Percentiles rank a stretch among this genome's conserved stretches.
Evolutionary conservation across 1,284 basidiomycete species (phyloP).

Genomic region (Trichosporon sp.): DNA sequence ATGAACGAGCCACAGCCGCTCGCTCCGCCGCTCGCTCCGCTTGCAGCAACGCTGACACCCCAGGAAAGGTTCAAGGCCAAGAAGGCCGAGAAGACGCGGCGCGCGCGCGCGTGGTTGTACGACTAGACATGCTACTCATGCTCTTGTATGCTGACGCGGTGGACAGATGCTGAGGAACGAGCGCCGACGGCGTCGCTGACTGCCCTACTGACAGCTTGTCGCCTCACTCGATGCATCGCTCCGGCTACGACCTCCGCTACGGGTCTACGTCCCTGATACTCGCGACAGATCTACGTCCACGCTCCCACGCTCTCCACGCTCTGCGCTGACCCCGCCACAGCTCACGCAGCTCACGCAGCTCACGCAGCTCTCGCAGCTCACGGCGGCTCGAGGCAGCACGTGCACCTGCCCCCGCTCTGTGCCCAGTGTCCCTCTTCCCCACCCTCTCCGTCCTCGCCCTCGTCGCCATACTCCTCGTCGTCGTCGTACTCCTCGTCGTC

Average conservation of each 20-base stretch:
- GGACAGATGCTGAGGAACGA: too few species aligned
- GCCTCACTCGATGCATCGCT: too few species aligned
- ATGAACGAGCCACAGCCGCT: too few species aligned
- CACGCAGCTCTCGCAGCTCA: not conserved
- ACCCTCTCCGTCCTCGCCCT: conserved; percentile 11
- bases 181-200: too few species aligned
- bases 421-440: not conserved
- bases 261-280: too few species aligned
- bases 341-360: not conserved
- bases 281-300: too few species aligned
- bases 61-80: conserved; percentile 84
- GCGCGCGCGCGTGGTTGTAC: conserved; percentile 82
- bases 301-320: too few species aligned
- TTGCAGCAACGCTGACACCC: conserved; percentile 15
- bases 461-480: conserved; percentile 14
- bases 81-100: conserved; percentile 73
- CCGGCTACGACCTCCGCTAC: too few species aligned
- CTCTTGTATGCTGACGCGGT: not conserved
- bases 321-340: too few species aligned
- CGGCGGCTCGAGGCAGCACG: not conserved
- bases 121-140: conserved; percentile 51
- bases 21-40: not conserved
- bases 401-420: not conserved
- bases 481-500: conserved; percentile 6
- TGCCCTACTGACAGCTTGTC: too few species aligned